These are phyloP conservation scores for Pelargonium exstipulatum DNA, from an alignment of 441 rosid genomes.

Conservation along the genomic window DNA sequence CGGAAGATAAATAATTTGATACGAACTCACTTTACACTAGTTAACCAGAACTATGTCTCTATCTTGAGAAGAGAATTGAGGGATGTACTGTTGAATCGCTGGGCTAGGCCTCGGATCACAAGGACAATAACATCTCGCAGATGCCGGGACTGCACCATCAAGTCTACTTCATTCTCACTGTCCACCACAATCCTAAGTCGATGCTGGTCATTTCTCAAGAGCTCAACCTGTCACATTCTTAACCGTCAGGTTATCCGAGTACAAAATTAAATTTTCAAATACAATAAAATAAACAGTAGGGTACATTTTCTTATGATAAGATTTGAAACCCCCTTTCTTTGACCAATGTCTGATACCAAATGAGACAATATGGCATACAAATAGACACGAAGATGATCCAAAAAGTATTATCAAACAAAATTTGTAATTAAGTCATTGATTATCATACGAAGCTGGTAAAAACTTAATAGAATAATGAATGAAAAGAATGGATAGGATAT, in stretches of 20 bases:
- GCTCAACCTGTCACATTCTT: constrained; percentile 54
- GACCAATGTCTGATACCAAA: background rate
- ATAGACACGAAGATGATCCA: background rate
- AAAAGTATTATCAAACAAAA: no score
- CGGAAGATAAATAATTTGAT: background rate
- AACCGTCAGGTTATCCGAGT: constrained; percentile 10
- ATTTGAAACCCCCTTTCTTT: no score
- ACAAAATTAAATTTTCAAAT: background rate
- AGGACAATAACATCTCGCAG: constrained; percentile 70
- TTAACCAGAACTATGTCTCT: constrained; percentile 39
- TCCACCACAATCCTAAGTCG: constrained; percentile 80
- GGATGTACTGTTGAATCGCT: constrained; percentile 91
- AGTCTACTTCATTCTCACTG: constrained; percentile 72
- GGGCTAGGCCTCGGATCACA: constrained; percentile 88
- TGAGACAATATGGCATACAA: background rate
- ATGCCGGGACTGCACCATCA: constrained; percentile 80
- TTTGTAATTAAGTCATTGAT: background rate
- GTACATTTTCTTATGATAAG: no score
- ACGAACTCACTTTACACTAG: constrained; percentile 14
- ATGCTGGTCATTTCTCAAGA: constrained; percentile 76
- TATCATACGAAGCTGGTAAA: no score
- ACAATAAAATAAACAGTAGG: background rate
- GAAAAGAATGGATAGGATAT: background rate
- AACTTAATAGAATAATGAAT: no score
- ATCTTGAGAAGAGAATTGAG: constrained; percentile 89